These are phyloP conservation scores for Nematocida ausubeli DNA, from an alignment of 371 early-diverging fungal genomes.

Conservation along the genomic window DNA sequence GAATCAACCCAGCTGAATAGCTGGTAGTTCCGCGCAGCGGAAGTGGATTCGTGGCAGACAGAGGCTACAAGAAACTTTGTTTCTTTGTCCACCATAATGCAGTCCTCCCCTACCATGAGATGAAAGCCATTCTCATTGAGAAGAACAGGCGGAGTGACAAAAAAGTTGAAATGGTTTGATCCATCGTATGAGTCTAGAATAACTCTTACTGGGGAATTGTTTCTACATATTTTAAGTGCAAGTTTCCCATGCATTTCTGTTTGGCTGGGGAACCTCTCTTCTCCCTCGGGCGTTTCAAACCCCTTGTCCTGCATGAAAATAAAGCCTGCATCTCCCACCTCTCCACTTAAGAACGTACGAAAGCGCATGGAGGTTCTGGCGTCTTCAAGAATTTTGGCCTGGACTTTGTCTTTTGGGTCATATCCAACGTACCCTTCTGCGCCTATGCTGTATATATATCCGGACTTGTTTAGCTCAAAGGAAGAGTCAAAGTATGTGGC, in stretches of 20 bases:
- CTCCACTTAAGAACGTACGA: neutral
- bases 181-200: conserved; percentile 15
- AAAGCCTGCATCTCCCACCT: conserved; percentile 3
- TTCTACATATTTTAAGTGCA: neutral
- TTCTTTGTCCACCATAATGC: neutral
- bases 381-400: neutral
- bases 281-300: neutral
- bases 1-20: conserved; percentile 36
- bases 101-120: conserved; percentile 1
- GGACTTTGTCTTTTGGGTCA: neutral
- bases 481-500: conserved; percentile 25
- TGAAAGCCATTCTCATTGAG: conserved; percentile 29
- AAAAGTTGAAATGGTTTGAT: neutral
- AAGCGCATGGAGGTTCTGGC: neutral
- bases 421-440: conserved; percentile 23
- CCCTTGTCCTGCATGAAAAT: conserved; percentile 6
- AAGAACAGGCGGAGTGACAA: conserved; percentile 15
- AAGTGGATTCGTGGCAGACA: neutral
- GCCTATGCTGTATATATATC: conserved; percentile 43
- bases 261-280: neutral
- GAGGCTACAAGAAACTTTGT: neutral
- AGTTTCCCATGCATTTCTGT: neutral
- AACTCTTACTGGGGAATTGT: neutral
- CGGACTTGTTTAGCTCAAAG: conserved; percentile 48
- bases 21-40: conserved; percentile 9